Percentiles rank a stretch among this genome's conserved stretches.
These are phyloP conservation scores for Westerdykella ornata DNA, from an alignment of 2,329 filamentous ascomycete genomes.

Conservation along the genomic window DNA sequence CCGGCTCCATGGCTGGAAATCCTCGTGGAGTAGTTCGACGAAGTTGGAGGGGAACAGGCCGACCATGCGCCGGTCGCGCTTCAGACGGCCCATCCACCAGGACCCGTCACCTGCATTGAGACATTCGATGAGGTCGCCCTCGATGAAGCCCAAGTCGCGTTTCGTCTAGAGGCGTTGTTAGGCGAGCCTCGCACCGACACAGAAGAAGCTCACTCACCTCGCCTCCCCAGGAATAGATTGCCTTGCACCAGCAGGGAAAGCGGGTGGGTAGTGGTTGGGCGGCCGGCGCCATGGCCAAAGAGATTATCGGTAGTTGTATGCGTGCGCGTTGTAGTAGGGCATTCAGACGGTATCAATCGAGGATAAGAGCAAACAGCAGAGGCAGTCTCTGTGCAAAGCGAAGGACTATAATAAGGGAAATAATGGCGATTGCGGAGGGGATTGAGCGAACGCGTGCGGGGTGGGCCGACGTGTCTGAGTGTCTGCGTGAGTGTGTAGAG, in stretches of 20 bases:
- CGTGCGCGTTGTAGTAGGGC: neutral
- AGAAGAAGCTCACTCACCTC: constrained; percentile 44
- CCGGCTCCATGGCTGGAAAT: constrained; percentile 69
- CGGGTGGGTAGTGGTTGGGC: constrained; percentile 58
- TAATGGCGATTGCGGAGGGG: neutral
- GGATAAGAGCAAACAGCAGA: neutral
- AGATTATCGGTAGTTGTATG: neutral
- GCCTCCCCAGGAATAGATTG: constrained; percentile 89
- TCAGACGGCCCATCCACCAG: constrained; percentile 95
- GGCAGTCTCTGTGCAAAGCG: neutral
- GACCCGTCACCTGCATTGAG: constrained; percentile 95
- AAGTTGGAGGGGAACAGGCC: constrained; percentile 97
- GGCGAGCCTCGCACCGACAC: constrained; percentile 6
- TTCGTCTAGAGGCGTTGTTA: constrained; percentile 54
- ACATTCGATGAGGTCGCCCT: constrained; percentile 96
- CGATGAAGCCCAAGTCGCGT: constrained; percentile 90
- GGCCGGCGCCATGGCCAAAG: constrained; percentile 41
- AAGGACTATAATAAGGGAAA: neutral
- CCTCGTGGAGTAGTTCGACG: constrained; percentile 78
- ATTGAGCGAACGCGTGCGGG: neutral
- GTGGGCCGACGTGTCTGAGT: no score
- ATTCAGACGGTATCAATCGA: neutral
- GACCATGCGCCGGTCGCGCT: constrained; percentile 81
- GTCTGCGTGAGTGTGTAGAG: no score
- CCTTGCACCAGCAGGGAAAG: constrained; percentile 88